Percentiles rank a stretch among this genome's conserved stretches.
These are phyloP conservation scores for Trichophyton verrucosum DNA, from an alignment of 2,329 filamentous ascomycete genomes.

Conservation along the genomic window DNA sequence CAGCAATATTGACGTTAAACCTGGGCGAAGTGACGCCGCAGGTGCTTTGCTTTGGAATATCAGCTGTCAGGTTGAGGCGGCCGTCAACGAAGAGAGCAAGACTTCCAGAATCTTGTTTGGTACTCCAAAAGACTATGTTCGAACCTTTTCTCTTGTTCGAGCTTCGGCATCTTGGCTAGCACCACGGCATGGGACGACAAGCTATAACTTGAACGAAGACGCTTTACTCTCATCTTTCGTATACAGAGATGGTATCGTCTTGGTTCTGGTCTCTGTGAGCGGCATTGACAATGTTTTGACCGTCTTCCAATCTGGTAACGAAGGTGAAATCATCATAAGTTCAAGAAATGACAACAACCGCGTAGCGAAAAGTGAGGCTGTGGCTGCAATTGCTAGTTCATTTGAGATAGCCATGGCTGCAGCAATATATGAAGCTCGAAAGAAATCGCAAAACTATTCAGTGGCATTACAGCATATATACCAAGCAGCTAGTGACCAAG, in stretches of 20 bases:
- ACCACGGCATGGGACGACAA: slow-evolving; percentile 63
- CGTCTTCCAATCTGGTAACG: slow-evolving; percentile 51
- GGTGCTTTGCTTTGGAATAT: slow-evolving; percentile 30
- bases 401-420: slow-evolving; percentile 68
- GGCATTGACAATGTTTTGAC: slow-evolving; percentile 59
- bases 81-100: slow-evolving; percentile 36
- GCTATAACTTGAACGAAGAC: slow-evolving; percentile 61
- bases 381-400: slow-evolving; percentile 58
- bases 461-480: slow-evolving; percentile 9
- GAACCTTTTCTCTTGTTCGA: slow-evolving; percentile 73
- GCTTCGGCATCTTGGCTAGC: slow-evolving; percentile 76
- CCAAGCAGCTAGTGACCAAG: not conserved
- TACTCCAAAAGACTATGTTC: slow-evolving; percentile 49
- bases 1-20: slow-evolving; percentile 23
- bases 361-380: slow-evolving; percentile 45
- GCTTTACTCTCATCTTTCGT: slow-evolving; percentile 69
- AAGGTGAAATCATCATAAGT: slow-evolving; percentile 56
- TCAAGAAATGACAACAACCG: slow-evolving; percentile 57
- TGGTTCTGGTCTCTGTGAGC: slow-evolving; percentile 68
- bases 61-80: slow-evolving; percentile 48
- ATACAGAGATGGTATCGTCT: slow-evolving; percentile 54
- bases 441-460: slow-evolving; percentile 37
- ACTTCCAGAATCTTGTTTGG: slow-evolving; percentile 49
- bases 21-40: slow-evolving; percentile 30
- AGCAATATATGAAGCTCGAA: slow-evolving; percentile 77